Evolutionary conservation across 371 early-diverging fungal genomes (phyloP), one percentile per base, ranked within the genome.

Genomic region (Circinella umbellata): DNA sequence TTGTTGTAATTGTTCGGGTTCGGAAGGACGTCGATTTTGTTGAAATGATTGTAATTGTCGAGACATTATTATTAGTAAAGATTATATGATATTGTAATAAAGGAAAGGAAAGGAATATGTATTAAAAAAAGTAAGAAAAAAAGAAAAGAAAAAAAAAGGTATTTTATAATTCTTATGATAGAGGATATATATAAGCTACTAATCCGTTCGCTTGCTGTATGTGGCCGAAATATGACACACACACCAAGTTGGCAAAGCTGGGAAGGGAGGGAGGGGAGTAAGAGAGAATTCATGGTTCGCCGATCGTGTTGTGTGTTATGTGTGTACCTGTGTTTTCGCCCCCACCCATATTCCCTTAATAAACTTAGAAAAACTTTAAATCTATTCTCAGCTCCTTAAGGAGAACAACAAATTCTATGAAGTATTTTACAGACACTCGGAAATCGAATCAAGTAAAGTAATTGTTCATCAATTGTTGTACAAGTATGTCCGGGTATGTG

Each of bases 221-320:
- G 42, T 42, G 5, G 51, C 8, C 15, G 15, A 51, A 51, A 51
- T 51, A 51, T 51, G 42, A 42, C 42, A 51, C 51, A 51, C 51
- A 51, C 51, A n/a, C 51, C 8, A 8, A 42, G 42, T 6, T 42
- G 42, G 11, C 6, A 9, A 42, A 42, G 42, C 11, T 42, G 11
- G 42, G 11, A 42, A 42, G 42, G 3, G 42, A 42, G 27, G 27
- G 47, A 47, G 47, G 9, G 15, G 47, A 47, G 47, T 47, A 47
- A 47, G 47, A 51, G 51, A n/a, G 51, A 17, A 42, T 51, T 51
- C 51, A 51, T 51, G 51, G 47, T 51, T 51, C 15, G 51, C 51
- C 51, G 51, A 51, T 51, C 51, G 51, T 51, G 51, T 6, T 42
- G 27, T 27, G 27, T 27, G 27, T 27, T 27, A 27, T 27, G 27